phyloP scores from a whole-genome alignment of 2,329 filamentous ascomycete genomes.

The Colletotrichum musae region DNA sequence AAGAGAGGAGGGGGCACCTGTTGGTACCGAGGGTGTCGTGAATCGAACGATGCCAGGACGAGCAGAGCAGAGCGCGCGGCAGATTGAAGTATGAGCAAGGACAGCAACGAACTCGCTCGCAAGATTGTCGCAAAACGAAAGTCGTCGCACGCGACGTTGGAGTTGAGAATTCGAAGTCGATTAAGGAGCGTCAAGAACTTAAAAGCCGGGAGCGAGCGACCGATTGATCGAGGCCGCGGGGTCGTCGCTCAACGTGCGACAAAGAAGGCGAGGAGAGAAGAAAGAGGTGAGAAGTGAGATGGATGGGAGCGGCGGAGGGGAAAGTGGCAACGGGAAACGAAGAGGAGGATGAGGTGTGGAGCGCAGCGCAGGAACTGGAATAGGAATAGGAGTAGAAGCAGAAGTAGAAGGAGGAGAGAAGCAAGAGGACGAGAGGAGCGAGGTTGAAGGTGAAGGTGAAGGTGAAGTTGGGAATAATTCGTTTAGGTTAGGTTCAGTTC shows the following conservation, averaged over 20 bases:
- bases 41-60: constrained; percentile 21
- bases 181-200: constrained; percentile 40
- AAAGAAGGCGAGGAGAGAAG: constrained; percentile 33
- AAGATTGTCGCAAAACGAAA: constrained; percentile 41
- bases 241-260: constrained; percentile 32
- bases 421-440: constrained; percentile 10
- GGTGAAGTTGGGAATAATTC: constrained; percentile 40
- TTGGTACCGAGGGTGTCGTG: constrained; percentile 7
- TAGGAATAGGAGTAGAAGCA: constrained; percentile 14
- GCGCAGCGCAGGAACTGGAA: constrained; percentile 14
- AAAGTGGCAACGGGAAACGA: not conserved
- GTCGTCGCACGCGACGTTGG: constrained; percentile 41
- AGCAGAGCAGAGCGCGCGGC: constrained; percentile 4
- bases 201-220: constrained; percentile 27
- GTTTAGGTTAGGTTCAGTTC: constrained; percentile 38
- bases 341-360: not conserved
- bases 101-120: constrained; percentile 22
- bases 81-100: constrained; percentile 9
- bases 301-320: constrained; percentile 6
- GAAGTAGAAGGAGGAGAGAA: constrained; percentile 6
- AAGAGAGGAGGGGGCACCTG: not conserved
- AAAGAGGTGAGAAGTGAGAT: constrained; percentile 12
- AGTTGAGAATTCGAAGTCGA: constrained; percentile 26
- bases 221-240: constrained; percentile 31
- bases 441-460: constrained; percentile 10